Percentiles rank a stretch among this genome's conserved stretches.
Conservation (phyloP, 306 rosid genomes). For the Sphenostylis stenocarpa region DNA sequence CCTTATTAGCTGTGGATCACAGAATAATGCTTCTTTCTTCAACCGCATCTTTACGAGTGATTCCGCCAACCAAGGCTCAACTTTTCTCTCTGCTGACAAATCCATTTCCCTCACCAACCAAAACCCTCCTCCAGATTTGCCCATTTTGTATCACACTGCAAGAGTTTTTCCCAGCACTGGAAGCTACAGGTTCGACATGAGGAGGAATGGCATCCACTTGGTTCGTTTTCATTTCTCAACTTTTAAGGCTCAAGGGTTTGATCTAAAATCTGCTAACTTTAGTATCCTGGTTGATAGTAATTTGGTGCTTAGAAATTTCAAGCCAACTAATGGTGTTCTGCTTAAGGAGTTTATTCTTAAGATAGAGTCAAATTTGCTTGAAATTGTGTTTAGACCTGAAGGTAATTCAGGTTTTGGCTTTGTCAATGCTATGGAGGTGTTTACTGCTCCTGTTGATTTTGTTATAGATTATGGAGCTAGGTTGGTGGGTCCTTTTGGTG, state of each 20-base stretch:
- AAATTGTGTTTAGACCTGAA: slow-evolving; percentile 56
- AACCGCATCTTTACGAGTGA: slow-evolving; percentile 59
- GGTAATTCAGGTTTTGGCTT: slow-evolving; percentile 61
- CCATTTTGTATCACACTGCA: slow-evolving; percentile 60
- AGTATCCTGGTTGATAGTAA: slow-evolving; percentile 48
- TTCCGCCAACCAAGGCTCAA: slow-evolving; percentile 43
- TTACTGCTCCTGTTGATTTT: slow-evolving; percentile 68
- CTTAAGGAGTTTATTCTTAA: slow-evolving; percentile 65
- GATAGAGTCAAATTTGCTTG: slow-evolving; percentile 47
- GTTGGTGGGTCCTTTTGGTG: slow-evolving; percentile 46
- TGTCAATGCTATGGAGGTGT: slow-evolving; percentile 73
- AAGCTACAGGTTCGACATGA: slow-evolving; percentile 58
- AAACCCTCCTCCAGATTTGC: slow-evolving; percentile 53
- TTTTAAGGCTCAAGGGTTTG: slow-evolving; percentile 51
- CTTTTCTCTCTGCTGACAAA: slow-evolving; percentile 42
- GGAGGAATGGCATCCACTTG: slow-evolving; percentile 61
- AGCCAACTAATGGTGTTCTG: slow-evolving; percentile 15
- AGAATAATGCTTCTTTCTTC: slow-evolving; percentile 49
- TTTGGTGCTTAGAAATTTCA: slow-evolving; percentile 38
- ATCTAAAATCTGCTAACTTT: slow-evolving; percentile 55
- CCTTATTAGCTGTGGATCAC: slow-evolving; percentile 82
- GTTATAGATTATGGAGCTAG: slow-evolving; percentile 63
- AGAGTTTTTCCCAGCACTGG: slow-evolving; percentile 66
- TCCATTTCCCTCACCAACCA: slow-evolving; percentile 59
- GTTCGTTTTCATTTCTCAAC: slow-evolving; percentile 85